Evolutionary conservation across 2,329 filamentous ascomycete species (phyloP).

Genomic region (Verticillium isaacii): DNA sequence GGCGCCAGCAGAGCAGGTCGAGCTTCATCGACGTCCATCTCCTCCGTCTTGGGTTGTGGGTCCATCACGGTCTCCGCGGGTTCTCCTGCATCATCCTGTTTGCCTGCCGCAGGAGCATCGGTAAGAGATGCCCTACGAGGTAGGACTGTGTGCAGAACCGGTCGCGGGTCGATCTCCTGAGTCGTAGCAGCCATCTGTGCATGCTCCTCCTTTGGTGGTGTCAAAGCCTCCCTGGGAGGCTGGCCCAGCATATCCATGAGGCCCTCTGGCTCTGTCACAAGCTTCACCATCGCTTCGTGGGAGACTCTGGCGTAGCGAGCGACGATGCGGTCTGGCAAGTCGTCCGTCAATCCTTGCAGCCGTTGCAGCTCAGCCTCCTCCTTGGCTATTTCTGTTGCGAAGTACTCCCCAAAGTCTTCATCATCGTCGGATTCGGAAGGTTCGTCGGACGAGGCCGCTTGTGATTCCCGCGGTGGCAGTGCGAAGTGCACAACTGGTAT

Average conservation of each 20-base stretch:
- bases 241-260: constrained; percentile 37
- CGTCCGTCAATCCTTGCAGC: constrained; percentile 32
- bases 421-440: constrained; percentile 52
- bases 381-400: constrained; percentile 47
- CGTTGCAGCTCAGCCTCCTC: constrained; percentile 44
- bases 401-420: constrained; percentile 54
- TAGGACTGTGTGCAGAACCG: neutral
- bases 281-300: constrained; percentile 42
- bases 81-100: neutral
- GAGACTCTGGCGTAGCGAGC: constrained; percentile 42
- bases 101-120: neutral
- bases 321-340: constrained; percentile 35
- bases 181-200: constrained; percentile 1
- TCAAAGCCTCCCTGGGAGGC: constrained; percentile 23
- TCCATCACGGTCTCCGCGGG: constrained; percentile 4
- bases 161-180: neutral
- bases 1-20: constrained; percentile 5
- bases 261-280: constrained; percentile 40
- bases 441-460: constrained; percentile 26
- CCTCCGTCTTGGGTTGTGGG: constrained; percentile 31
- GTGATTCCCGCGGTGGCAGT: constrained; percentile 30
- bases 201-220: constrained; percentile 2
- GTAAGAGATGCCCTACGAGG: neutral
- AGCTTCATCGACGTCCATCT: constrained; percentile 33
- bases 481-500: constrained; percentile 29